Evolutionary conservation across 495 filamentous ascomycete genomes (phyloP), one percentile per base, ranked within the genome.

Genomic region (Lentithecium fluviatile): DNA sequence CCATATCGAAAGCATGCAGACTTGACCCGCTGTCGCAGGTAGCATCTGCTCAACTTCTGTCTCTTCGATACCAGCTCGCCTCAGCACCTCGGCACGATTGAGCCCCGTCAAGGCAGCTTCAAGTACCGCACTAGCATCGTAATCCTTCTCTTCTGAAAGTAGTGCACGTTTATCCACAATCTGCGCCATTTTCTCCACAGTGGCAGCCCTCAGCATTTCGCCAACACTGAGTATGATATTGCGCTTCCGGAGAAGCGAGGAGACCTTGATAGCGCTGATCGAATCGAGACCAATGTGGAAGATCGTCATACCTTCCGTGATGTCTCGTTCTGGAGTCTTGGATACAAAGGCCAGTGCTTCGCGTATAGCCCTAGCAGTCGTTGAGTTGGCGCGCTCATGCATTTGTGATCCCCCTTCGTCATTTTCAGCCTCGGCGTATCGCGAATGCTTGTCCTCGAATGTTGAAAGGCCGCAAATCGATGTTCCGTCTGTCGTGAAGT

Each of bases 221-320:
- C 86, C 81, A 12, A 90, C 85, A 29, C 77, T 76, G 0, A 90
- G 69, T 3, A 71, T 71, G 2, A 91, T 68, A 0, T 78, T 80
- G 37, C 80, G 74, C 43, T 83, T 85, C 19, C 82, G 80, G 10
- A 91, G 76, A n/a, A 85, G 72, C 0, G 84, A 78, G 21, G 84
- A 82, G 15, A 87, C 79, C 47, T 87, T 85, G 71, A 96, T 91
- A 10, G 90, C 88, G 52, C 87, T 89, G 67, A 97, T 90, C 2
- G 92, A 96, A 69, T 97, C 92, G 36, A 96, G 78, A 6, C 93
- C 92, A 6, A 97, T 79, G 64, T 89, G 85, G 69, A 93, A 95
- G 21, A 96, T 88, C 21, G 81, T 89, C 38, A 85, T 78, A n/a
- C 75, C 73, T 26, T 79, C 78, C 7, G 76, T 70, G 36, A 97